These are phyloP conservation scores for Diaporthe batatas DNA, from an alignment of 2,329 filamentous ascomycete genomes.

Conservation along the genomic window DNA sequence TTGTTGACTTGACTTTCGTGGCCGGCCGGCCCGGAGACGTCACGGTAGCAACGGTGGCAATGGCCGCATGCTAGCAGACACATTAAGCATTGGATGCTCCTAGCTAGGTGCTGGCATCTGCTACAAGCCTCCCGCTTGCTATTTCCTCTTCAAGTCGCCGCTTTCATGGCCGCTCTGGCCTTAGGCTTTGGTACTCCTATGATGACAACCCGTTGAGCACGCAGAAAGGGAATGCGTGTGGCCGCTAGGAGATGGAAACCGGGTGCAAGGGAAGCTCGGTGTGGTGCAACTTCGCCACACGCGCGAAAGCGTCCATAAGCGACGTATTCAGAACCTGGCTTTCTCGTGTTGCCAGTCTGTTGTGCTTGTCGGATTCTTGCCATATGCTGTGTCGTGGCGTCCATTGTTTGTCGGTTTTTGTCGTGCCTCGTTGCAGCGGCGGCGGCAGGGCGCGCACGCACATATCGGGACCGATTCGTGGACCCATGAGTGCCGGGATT, in stretches of 20 bases:
- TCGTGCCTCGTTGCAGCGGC: constrained; percentile 15
- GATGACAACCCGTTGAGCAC: neutral
- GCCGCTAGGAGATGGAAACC: constrained; percentile 29
- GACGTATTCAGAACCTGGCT: neutral
- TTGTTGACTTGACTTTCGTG: constrained; percentile 14
- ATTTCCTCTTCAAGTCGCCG: constrained; percentile 9
- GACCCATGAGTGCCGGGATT: constrained; percentile 8
- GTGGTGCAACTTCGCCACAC: constrained; percentile 23
- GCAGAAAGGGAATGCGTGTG: constrained; percentile 22
- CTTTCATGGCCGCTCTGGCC: constrained; percentile 21
- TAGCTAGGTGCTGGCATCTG: constrained; percentile 25
- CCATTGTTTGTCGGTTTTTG: constrained; percentile 26
- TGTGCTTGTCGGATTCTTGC: constrained; percentile 26
- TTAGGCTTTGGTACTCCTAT: neutral
- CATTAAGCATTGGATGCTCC: neutral
- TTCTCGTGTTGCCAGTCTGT: neutral
- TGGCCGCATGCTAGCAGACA: constrained; percentile 7
- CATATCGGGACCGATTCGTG: constrained; percentile 14
- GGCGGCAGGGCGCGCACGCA: constrained; percentile 8
- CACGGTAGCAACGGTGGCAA: constrained; percentile 5
- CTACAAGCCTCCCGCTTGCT: constrained; percentile 28
- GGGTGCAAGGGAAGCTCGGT: neutral
- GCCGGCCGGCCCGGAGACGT: constrained; percentile 21
- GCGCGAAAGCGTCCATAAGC: constrained; percentile 11
- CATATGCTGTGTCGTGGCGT: constrained; percentile 16